phyloP scores from a whole-genome alignment of 2,329 filamentous ascomycete species.

The Aspergillus sp. region DNA sequence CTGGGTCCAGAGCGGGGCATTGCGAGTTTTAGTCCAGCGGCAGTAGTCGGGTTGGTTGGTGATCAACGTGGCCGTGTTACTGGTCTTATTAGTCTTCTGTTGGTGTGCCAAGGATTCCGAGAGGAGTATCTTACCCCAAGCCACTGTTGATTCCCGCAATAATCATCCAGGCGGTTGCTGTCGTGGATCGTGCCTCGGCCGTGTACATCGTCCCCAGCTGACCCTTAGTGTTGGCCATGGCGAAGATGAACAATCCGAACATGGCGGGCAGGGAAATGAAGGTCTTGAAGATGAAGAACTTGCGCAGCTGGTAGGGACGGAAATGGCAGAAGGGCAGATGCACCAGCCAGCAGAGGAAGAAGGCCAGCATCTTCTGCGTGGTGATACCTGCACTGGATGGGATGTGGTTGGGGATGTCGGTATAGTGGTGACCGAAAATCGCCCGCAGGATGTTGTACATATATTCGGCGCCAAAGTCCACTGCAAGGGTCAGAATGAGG shows the following conservation, averaged over 20 bases:
- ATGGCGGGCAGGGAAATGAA: constrained; percentile 42
- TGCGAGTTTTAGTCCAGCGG: constrained; percentile 34
- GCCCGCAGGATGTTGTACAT: constrained; percentile 26
- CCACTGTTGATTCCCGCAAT: constrained; percentile 44
- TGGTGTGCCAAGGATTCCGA: too few relatives aligned
- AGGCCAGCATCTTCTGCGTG: constrained; percentile 37
- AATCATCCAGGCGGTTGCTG: constrained; percentile 36
- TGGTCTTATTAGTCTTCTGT: not conserved
- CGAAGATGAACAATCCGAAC: constrained; percentile 44
- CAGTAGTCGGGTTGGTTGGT: constrained; percentile 51
- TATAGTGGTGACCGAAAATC: constrained; percentile 39
- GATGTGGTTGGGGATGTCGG: constrained; percentile 25
- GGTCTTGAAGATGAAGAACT: constrained; percentile 50
- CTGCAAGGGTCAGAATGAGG: constrained; percentile 14
- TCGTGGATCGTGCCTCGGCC: constrained; percentile 13
- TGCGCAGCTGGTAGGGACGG: constrained; percentile 48
- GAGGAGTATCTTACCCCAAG: constrained; percentile 27
- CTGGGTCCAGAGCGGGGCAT: constrained; percentile 47
- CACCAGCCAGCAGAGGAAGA: constrained; percentile 43
- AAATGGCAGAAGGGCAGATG: constrained; percentile 47
- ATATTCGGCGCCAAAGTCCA: constrained; percentile 16
- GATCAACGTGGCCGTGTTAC: constrained; percentile 41
- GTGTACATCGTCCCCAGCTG: constrained; percentile 31
- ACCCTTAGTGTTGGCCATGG: constrained; percentile 43
- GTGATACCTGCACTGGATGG: constrained; percentile 34